These are phyloP conservation scores for Rosa chinensis DNA, from an alignment of 306 rosid species.

Conservation along the genomic window DNA sequence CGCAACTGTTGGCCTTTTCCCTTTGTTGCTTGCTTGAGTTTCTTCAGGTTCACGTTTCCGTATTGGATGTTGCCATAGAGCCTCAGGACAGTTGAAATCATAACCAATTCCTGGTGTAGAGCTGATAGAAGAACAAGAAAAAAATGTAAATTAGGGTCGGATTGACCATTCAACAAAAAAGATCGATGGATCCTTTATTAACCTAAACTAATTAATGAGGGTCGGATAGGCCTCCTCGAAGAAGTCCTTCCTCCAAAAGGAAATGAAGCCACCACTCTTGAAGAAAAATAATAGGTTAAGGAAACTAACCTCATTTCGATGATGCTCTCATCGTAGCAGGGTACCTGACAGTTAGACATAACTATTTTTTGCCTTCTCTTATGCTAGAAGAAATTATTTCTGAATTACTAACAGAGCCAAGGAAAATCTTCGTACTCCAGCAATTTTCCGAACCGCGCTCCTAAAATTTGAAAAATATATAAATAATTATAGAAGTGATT, in stretches of 20 bases:
- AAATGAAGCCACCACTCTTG: not conserved
- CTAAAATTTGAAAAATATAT: too few species aligned
- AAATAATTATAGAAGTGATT: too few species aligned
- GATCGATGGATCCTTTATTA: too few species aligned
- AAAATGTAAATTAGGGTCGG: too few species aligned
- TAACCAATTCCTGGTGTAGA: not conserved
- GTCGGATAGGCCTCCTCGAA: too few species aligned
- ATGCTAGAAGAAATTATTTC: not conserved
- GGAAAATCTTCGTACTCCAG: too few species aligned
- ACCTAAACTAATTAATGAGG: too few species aligned
- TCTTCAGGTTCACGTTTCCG: not conserved
- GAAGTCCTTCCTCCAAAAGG: not conserved
- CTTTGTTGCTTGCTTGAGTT: not conserved
- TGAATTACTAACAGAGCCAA: not conserved
- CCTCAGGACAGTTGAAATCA: not conserved
- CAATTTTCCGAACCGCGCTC: not conserved
- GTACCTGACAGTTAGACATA: not conserved
- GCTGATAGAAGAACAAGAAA: not conserved
- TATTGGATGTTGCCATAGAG: not conserved
- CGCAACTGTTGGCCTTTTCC: not conserved
- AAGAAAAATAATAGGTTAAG: too few species aligned
- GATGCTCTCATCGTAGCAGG: not conserved
- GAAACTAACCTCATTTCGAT: not conserved
- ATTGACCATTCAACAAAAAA: not conserved
- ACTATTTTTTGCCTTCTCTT: not conserved